phyloP scores from a whole-genome alignment of 768 basidiomycete species.

The Rhodotorula graminis region DNA sequence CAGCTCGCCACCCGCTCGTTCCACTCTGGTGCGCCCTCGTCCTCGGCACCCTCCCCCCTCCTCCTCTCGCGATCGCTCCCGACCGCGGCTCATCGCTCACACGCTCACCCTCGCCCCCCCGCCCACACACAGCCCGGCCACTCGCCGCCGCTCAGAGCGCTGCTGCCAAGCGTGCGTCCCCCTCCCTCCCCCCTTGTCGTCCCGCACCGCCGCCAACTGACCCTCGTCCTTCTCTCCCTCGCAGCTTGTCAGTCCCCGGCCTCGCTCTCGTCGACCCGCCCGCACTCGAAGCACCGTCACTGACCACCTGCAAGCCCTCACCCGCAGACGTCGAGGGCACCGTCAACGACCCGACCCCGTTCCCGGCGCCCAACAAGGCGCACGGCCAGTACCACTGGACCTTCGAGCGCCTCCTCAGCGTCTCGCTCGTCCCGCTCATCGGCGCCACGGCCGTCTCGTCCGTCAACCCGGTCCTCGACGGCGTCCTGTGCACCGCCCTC shows the following conservation, averaged over 20 bases:
- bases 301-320: neutral
- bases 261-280: neutral
- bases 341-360: constrained; percentile 89
- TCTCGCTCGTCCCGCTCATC: constrained; percentile 79
- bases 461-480: constrained; percentile 80
- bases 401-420: constrained; percentile 87
- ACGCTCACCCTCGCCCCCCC: neutral
- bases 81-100: neutral
- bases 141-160: constrained; percentile 6
- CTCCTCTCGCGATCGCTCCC: neutral
- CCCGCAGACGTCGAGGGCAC: constrained; percentile 62
- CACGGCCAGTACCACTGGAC: constrained; percentile 90
- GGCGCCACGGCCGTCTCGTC: constrained; percentile 77
- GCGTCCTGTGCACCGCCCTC: constrained; percentile 75
- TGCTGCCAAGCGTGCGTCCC: constrained; percentile 23
- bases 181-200: neutral
- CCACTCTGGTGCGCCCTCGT: constrained; percentile 1
- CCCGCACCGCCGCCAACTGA: too few species aligned
- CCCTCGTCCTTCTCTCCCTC: neutral
- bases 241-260: constrained; percentile 12
- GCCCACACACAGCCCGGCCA: constrained; percentile 14
- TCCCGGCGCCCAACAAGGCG: constrained; percentile 60
- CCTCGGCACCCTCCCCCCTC: neutral
- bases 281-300: neutral
- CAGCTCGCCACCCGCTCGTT: constrained; percentile 16